Conservation (phyloP, 2,329 filamentous ascomycete genomes). For the Diaporthe batatas region DNA sequence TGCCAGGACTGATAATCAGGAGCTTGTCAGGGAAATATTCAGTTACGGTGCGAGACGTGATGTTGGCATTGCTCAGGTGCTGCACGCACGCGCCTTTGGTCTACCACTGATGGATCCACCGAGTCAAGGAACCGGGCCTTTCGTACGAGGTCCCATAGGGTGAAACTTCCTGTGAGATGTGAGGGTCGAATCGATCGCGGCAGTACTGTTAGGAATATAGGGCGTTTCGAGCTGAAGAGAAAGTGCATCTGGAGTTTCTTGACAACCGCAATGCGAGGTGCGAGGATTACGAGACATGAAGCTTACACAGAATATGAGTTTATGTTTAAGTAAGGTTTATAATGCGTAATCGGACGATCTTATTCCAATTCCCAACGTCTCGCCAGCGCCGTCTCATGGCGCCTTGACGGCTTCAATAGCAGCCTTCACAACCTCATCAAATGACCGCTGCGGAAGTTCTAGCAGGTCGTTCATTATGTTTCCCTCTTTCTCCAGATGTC, state of each 20-base stretch:
- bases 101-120: too few species aligned
- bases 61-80: too few species aligned
- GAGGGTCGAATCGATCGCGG: neutral
- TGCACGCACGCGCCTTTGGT: too few species aligned
- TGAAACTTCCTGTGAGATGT: neutral
- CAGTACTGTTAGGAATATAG: neutral
- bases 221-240: neutral
- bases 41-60: neutral
- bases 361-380: neutral
- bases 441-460: conserved; percentile 46
- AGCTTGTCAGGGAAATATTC: conserved; percentile 2
- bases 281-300: neutral
- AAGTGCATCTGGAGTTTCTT: neutral
- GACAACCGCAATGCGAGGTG: neutral
- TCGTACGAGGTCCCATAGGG: neutral
- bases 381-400: neutral
- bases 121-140: too few species aligned
- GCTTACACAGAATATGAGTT: too few species aligned
- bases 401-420: neutral
- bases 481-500: conserved; percentile 51
- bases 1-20: neutral
- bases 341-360: neutral
- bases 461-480: conserved; percentile 51
- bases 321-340: too few species aligned
- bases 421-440: conserved; percentile 46